Conservation (phyloP, 352 stramenopile species). For the Pythium oligandrum region DNA sequence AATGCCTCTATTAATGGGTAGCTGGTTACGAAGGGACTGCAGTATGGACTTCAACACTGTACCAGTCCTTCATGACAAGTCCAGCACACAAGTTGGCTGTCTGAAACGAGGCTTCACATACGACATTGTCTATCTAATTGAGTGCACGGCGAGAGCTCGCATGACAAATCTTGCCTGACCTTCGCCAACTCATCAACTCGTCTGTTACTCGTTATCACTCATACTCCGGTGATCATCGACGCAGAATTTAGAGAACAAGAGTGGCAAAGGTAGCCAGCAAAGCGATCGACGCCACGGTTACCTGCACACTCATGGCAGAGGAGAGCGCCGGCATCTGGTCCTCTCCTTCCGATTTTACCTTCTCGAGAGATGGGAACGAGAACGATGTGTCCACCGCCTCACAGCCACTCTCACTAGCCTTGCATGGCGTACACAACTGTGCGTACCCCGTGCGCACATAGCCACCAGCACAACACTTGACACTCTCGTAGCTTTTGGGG, state of each 20-base stretch:
- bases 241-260: slow-evolving; percentile 5
- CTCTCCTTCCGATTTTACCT: slow-evolving; percentile 14
- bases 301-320: neutral
- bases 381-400: slow-evolving; percentile 35
- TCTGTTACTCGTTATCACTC: too few relatives aligned
- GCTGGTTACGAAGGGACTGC: too few relatives aligned
- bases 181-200: too few relatives aligned
- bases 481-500: slow-evolving; percentile 70
- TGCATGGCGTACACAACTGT: slow-evolving; percentile 61
- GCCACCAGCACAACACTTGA: slow-evolving; percentile 39
- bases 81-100: too few relatives aligned
- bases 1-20: too few relatives aligned
- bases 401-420: slow-evolving; percentile 25
- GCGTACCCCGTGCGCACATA: slow-evolving; percentile 69
- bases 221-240: too few relatives aligned
- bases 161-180: too few relatives aligned
- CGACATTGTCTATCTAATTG: too few relatives aligned
- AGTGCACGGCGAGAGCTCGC: too few relatives aligned
- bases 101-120: too few relatives aligned
- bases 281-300: neutral
- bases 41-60: too few relatives aligned
- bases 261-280: neutral
- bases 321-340: neutral
- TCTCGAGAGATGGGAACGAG: slow-evolving; percentile 52
- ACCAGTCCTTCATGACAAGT: too few relatives aligned